Evolutionary conservation across 768 basidiomycete species (phyloP), one percentile per base, ranked within the genome.

Genomic region (Suillus tomentosus): DNA sequence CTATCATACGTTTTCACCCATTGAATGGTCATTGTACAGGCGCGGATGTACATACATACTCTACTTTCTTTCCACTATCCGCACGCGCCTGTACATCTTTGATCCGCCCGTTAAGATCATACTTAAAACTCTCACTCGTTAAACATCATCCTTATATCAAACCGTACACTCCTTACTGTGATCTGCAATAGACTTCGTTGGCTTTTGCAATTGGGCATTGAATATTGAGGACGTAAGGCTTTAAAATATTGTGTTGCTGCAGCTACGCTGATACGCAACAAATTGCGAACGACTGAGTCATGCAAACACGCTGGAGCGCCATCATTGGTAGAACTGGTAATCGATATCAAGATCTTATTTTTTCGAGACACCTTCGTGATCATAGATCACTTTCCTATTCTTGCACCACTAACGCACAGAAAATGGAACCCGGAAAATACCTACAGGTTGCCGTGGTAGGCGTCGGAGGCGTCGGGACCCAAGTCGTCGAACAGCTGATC

Each of bases 381-480:
- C 57, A 24, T 5, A 27, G 24, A 27, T 50, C 24, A 31, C 15
- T 24, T 27, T 40, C 39, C 13, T 40, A 9, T 57, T 57, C 57
- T 6, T 58, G 19, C 24, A 42, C 24, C 57, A 42, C 57, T 27
- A 11, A 42, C 55, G 39, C 22, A 39, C 58, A 57, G 13, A 57
- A 24, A 14, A 63, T 63, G 37, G 53, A 58, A 31, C 69, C 14
- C 0, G 40, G 14, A 14, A 72, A 66, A 72, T 80, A 64, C 74
- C 80, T 78, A 61, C 67, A 75, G 13, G 87, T 98, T 61, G 94
- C 94, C 51, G 83, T 97, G 67, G 82, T 98, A 62, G 97, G 97
- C 64, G 85, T 94, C 39, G 97, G 97, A 3, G 91, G 96, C 60
- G 97, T 99, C 31, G 97, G 97, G 36, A 82, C 86, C 47, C 93